These are phyloP conservation scores for Ogataea ganodermae DNA, from an alignment of 805 yeast genomes.

Conservation along the genomic window DNA sequence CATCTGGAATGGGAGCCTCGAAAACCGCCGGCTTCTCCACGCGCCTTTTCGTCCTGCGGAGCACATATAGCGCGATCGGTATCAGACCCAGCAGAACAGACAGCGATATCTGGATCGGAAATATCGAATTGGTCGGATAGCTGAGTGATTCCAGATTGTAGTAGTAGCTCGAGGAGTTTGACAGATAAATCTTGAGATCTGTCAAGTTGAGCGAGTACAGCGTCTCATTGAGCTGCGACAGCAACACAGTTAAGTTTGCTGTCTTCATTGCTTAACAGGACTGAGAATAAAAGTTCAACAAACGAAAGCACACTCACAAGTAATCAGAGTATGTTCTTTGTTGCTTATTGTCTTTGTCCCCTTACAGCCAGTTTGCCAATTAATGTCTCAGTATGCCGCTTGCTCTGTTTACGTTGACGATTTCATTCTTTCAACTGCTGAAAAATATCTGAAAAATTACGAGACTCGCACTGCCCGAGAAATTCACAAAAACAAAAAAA, in stretches of 20 bases:
- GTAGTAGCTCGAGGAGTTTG: slow-evolving; percentile 18
- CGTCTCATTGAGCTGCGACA: slow-evolving; percentile 27
- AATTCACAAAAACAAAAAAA: neutral
- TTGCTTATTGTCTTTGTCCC: neutral
- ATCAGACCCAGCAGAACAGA: slow-evolving; percentile 29
- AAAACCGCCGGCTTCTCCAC: slow-evolving; percentile 45
- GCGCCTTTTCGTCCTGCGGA: slow-evolving; percentile 28
- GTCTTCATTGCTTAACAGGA: slow-evolving; percentile 10
- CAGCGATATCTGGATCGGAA: slow-evolving; percentile 34
- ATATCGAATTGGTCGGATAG: slow-evolving; percentile 14
- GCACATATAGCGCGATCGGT: slow-evolving; percentile 24
- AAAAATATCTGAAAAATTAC: neutral
- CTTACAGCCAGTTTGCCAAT: slow-evolving; percentile 3
- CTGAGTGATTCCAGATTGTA: slow-evolving; percentile 11
- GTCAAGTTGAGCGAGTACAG: slow-evolving; percentile 24
- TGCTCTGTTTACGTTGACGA: neutral
- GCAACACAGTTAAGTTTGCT: slow-evolving; percentile 23
- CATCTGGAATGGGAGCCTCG: slow-evolving; percentile 64
- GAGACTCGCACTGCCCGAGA: neutral
- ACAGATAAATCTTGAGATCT: slow-evolving; percentile 16
- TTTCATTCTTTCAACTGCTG: neutral
- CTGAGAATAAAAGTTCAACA: neutral
- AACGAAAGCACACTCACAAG: neutral
- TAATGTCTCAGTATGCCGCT: neutral
- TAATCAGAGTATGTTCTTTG: neutral